Evolutionary conservation across 2,329 filamentous ascomycete genomes (phyloP), one percentile per base, ranked within the genome.

Genomic region (Monosporascus sp.): DNA sequence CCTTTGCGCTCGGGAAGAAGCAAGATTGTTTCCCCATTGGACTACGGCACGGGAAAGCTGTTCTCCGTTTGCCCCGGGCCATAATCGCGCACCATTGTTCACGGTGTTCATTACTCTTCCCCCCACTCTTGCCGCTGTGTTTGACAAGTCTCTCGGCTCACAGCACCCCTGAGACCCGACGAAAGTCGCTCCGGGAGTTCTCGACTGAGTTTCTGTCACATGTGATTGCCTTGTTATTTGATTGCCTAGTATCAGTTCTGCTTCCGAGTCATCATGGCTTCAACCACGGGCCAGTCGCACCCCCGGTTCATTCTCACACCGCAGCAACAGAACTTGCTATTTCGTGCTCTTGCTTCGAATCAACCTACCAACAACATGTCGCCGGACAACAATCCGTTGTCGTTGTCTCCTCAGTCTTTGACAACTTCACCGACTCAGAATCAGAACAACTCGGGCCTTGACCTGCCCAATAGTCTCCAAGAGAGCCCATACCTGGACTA

Each of bases 401-500:
- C 77, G 48, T 63, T 80, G 62, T 76, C 80, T 54, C 72, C 81
- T 49, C 67, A 67, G 51, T 71, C 80, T 50, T 69, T 82, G 57
- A 76, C 78, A 56, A 73, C 73, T 50, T 81, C 79, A 11, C 77
- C 79, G 17, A 60, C 68, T 47, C 72, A 76, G 60, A 65, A 64
- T 25, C 70, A 71, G 61, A 75, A 54, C 66, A 71, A 53, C 70
- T 73, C 72, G 41, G 50, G 50, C 18, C 72, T 74, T 2, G 74
- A 77, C 36, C 71, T 71, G 25, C 68, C 82, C 46, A 65, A 62
- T 52, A 79, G 75, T 58, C 80, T 83, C 45, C 83, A 90, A 35
- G 88, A 91, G 48, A 94, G 88, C 58, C 90, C 92, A 0, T 92
- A 86, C 65, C 78, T 95, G 54, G 90, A 96, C 59, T 94, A 91